Base-by-base conservation (phyloP, 2,329 filamentous ascomycete genomes). In the Paraconiothyrium brasiliense region DNA sequence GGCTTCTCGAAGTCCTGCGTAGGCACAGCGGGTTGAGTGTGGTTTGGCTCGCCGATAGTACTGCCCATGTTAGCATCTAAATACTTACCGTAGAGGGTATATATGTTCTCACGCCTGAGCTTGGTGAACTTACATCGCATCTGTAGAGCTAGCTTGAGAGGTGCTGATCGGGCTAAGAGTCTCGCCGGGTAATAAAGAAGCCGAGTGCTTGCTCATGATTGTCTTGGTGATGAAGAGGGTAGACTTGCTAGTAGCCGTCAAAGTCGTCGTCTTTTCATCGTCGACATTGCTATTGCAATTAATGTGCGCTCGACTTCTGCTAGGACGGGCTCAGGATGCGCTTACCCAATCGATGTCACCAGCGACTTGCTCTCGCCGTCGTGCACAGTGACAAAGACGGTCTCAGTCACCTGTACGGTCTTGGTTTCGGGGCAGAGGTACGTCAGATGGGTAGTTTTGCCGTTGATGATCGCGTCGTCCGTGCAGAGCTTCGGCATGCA, bases 351-450 rank as follows among this genome's bases (percentile, higher is more conserved):
- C 10, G 43, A n/a, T 48, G 30, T 4, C 9, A 9, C 11, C 14
- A 41, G n/a, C 16, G n/a, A 27, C 27, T 37, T 22, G 32, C 41
- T 37, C 52, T 47, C 41, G 2, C 41, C 52, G n/a, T 54, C 47
- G 7, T 49, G 50, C 24, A 58, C 59, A 4, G 59, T 61, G 43
- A 61, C 54, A 9, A 35, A 58, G n/a, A 61, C 24, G 14, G 59
- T 61, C 30, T 43, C 22, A 35, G 54, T 56, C 30, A 56, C 43
- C 43, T 48, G 30, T 6, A 56, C 54, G 24, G 39, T 50, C 30
- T 52, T 41, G 2, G 41, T 54, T 54, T 57, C 54, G 10, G 59
- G 59, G 34, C 59, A 61, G 10, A 61, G 37, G 24, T 61, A 61
- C 5, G 59, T 61, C n/a, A 61, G 41, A 20, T 54, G 54, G 16